Base-by-base conservation (phyloP, 805 yeast species). In the Yamadazyma laniorum region DNA sequence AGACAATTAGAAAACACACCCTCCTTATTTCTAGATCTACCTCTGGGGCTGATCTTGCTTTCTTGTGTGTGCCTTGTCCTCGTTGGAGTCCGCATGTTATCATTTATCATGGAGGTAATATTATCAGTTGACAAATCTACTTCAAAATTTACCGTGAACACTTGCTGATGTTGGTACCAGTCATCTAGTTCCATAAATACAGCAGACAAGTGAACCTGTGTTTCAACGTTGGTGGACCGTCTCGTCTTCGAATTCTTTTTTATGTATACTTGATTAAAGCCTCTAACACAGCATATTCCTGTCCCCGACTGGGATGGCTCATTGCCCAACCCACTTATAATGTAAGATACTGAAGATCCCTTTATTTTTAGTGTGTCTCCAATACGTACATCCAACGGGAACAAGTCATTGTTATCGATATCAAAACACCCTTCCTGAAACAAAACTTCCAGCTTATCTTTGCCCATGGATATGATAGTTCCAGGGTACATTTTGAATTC, bases 241-340 rank as follows among this genome's bases (percentile, higher is more conserved):
- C 45, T 49, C n/a, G 47, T 45, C 23, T 22, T 36, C 3, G 15
- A 23, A 12, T 16, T 18, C 12, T 25, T 19, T 8, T 35, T 50
- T 5, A 68, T 56, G 44, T 61, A 59, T 2, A 79, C 73, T 0
- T 68, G 61, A 50, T 80, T 79, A 49, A 64, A 82, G 0, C 89
- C 89, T 45, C 88, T 61, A 40, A 79, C 65, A 51, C 88, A 82
- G 34, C 67, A 56, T 5, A 81, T 68, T 0, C 46, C 45, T 13
- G 54, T 48, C 6, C 43, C 44, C 6, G 55, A 50, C 14, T 21
- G 29, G 13, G 37, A 23, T 2, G 37, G 37, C 4, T 40, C 46
- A 17, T 34, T 35, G 14, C 32, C 25, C 25, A 82, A 53, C 0
- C 80, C 85, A 1, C 72, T 64, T 3, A 82, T 76, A 5, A 44